Base-by-base conservation (phyloP, 371 early-diverging fungal genomes). In the Actinomortierella wolfii region DNA sequence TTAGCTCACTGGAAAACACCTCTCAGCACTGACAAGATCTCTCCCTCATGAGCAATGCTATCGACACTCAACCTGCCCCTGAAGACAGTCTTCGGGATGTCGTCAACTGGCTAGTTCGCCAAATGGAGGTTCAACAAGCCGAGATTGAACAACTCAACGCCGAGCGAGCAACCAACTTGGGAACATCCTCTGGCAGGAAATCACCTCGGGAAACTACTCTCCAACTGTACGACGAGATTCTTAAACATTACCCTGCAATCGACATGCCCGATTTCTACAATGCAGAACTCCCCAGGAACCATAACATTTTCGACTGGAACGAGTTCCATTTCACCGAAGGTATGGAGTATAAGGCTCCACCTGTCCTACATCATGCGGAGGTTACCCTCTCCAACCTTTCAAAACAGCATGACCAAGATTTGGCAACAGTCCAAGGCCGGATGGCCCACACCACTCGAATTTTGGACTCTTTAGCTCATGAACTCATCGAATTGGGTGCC, bases 301-400 rank as follows among this genome's bases (percentile, higher is more conserved):
- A 42, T 8, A 41, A 54, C 1, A 41, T 42, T 6, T 54, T 43
- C 26, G 24, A 42, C 7, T 42, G 39, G 54, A 39, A 54, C 20
- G 43, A 41, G n/a, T 54, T 23, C 15, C 53, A 53, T 41, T 40
- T 40, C 53, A 53, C 53, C 24, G 39, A 53, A 14, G 53, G 39
- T 17, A 40, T 54, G 54, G 43, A 54, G 0, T 54, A 54, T 42
- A 39, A 41, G 5, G 41, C 54, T 1, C 54, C 54, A 2, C 26
- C 54, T 0, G 54, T 53, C 24, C 13, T 53, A 21, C 42, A 43
- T 8, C 40, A 20, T n/a, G 51, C 48, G 1, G n/a, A 26, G 17
- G 51, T 51, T 15, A 1, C n/a, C 1, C 26, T 51, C 1, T 18
- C 29, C n/a, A n/a, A 14, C 28, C 24, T n/a, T 26, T 24, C 28